These are phyloP conservation scores for Linum tenue DNA, from an alignment of 345 rosid genomes.

Conservation along the genomic window DNA sequence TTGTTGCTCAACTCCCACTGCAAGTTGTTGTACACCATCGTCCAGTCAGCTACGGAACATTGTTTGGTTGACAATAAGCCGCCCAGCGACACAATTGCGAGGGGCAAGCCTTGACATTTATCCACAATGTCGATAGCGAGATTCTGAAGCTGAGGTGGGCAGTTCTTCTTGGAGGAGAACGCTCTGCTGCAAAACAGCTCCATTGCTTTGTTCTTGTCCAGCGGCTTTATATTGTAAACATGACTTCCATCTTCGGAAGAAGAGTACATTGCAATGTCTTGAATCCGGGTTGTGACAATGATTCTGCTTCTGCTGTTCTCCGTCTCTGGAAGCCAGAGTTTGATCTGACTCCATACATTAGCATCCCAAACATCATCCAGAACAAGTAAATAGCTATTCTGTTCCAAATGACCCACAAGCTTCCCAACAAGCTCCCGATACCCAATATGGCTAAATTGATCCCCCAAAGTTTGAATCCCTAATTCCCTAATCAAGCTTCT, in stretches of 20 bases:
- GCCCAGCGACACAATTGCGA: slow-evolving; percentile 14
- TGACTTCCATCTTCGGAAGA: background rate
- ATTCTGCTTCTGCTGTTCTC: slow-evolving; percentile 9
- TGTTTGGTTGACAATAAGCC: slow-evolving; percentile 15
- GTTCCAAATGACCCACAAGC: background rate
- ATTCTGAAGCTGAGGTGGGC: slow-evolving; percentile 7
- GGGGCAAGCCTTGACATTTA: slow-evolving; percentile 15
- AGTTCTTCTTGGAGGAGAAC: background rate
- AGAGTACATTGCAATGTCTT: background rate
- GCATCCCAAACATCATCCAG: slow-evolving; percentile 13
- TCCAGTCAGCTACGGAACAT: slow-evolving; percentile 14
- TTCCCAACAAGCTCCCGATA: background rate
- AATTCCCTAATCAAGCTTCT: slow-evolving; percentile 8
- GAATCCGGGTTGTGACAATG: slow-evolving; percentile 16
- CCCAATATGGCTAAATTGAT: background rate
- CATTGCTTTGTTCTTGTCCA: slow-evolving; percentile 11
- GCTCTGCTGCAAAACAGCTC: slow-evolving; percentile 15
- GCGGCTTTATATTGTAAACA: slow-evolving; percentile 1
- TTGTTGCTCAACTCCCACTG: slow-evolving; percentile 17
- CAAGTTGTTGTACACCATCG: slow-evolving; percentile 7
- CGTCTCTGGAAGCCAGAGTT: slow-evolving; percentile 10
- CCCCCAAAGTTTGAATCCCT: slow-evolving; percentile 4
- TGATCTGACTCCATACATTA: slow-evolving; percentile 2
- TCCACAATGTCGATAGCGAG: slow-evolving; percentile 1
- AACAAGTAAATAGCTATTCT: background rate